A percentile compares a stretch with the other conserved stretches of the same genome.
Evolutionary conservation across 2,329 filamentous ascomycete genomes (phyloP).

Genomic region (Diaporthe ilicicola): DNA sequence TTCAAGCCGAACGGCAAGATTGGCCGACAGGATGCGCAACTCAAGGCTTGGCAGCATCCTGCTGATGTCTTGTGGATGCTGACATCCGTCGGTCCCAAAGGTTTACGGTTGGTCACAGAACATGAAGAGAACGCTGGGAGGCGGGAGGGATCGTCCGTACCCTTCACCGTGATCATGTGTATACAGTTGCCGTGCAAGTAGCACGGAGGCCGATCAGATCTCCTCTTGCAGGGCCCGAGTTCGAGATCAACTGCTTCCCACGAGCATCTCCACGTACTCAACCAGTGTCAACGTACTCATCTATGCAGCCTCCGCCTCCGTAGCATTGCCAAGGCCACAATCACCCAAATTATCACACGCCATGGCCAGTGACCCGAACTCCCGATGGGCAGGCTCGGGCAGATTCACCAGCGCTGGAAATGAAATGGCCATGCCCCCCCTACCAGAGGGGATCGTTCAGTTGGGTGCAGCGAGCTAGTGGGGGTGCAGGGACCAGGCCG

Average conservation of each 20-base stretch:
- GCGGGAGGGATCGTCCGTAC: neutral
- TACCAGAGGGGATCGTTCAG: slow-evolving; percentile 1
- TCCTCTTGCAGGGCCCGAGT: slow-evolving; percentile 8
- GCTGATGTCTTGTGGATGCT: slow-evolving; percentile 12
- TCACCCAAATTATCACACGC: slow-evolving; percentile 17
- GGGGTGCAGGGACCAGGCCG: slow-evolving; percentile 3
- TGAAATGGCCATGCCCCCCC: slow-evolving; percentile 12
- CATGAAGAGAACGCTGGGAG: neutral
- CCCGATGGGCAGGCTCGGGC: neutral
- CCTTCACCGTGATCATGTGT: neutral
- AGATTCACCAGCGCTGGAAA: neutral
- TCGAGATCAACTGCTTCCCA: slow-evolving; percentile 5
- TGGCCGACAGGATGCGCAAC: neutral
- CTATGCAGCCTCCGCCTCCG: neutral
- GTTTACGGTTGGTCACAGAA: neutral
- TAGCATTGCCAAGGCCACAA: slow-evolving; percentile 15
- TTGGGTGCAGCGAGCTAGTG: slow-evolving; percentile 3
- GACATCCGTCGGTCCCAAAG: slow-evolving; percentile 12
- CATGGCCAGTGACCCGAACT: slow-evolving; percentile 18
- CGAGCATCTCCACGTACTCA: neutral
- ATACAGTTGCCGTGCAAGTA: neutral
- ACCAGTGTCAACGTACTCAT: too few species aligned
- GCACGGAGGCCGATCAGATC: slow-evolving; percentile 25
- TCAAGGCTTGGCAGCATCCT: neutral
- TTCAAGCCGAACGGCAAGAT: neutral